phyloP scores from a whole-genome alignment of 345 rosid species.

The Lepidium aucheri region DNA sequence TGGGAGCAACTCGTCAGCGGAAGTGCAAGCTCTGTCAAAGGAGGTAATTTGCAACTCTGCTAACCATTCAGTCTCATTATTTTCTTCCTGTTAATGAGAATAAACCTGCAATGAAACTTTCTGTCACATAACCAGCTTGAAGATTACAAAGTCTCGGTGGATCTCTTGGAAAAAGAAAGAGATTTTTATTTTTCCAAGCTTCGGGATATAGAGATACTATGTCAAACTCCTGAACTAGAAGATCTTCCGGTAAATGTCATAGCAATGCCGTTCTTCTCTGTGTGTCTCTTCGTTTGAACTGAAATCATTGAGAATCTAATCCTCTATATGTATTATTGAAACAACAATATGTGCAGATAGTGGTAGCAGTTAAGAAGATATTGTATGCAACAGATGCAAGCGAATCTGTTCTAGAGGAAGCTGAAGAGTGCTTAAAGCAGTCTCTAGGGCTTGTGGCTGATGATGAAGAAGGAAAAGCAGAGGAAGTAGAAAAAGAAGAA shows the following conservation, averaged over 20 bases:
- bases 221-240: constrained; percentile 67
- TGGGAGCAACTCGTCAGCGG: constrained; percentile 38
- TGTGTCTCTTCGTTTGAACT: not conserved
- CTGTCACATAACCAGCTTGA: constrained; percentile 37
- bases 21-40: constrained; percentile 60
- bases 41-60: constrained; percentile 43
- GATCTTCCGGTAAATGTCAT: constrained; percentile 45
- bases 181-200: constrained; percentile 89
- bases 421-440: constrained; percentile 53
- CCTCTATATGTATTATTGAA: not conserved
- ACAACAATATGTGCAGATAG: constrained; percentile 43
- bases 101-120: not conserved
- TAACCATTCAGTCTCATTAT: not conserved
- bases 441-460: constrained; percentile 28
- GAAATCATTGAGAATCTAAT: not conserved
- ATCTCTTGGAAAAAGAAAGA: constrained; percentile 78
- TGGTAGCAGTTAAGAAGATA: constrained; percentile 76
- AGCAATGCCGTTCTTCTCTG: not conserved
- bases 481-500: not conserved
- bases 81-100: not conserved
- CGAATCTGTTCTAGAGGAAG: constrained; percentile 76
- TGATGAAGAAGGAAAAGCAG: constrained; percentile 6
- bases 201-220: constrained; percentile 76
- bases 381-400: constrained; percentile 76
- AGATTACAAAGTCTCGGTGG: constrained; percentile 69